Evolutionary conservation across 2,329 filamentous ascomycete species (phyloP), one percentile per base, ranked within the genome.

Genomic region (Bipolaris victoriae): DNA sequence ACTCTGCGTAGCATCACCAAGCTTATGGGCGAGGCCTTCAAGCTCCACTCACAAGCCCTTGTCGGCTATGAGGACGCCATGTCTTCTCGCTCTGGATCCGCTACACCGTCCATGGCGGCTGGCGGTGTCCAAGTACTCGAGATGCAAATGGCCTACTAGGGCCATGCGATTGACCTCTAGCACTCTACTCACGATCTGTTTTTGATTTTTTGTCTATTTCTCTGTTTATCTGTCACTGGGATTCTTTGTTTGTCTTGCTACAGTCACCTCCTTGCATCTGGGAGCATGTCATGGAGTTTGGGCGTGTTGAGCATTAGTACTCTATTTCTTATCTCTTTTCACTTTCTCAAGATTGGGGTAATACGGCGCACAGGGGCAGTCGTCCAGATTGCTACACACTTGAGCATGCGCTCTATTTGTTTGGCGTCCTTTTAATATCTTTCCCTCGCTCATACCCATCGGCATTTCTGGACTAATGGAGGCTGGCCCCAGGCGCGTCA

Each of bases 11-110:
- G 91, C 56, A 94, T 96, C 74, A 94, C 91, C 69, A 92, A 96
- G 75, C 87, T 98, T 49, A 97, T 98, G 90, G 95, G 95, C 71
- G 95, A 98, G 79, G 93, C 95, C 50, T 98, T 99, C 85, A 95
- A 96, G 75, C 87, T 97, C 57, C 94, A 98, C 79, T 91, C 93
- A 36, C 93, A 98, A 81, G 93, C 95, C 65, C 88, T 99, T 33
- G 87, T 94, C 65, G 93, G 94, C 77, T 98, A 97, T 73, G 92
- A 97, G 75, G 94, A 97, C 76, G 90, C 93, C 51, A 75, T 84
- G 68, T 79, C 81, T 44, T 77, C 79, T 15, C 78, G 79, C 53
- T 78, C 78, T 20, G 76, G 77, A 56, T 78, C 76, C 55, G 70
- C 75, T 24, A 76, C 76, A 49, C 77, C 77, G 26, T 75, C 76